Base-by-base conservation (phyloP, 331 rosid species). In the Quercus tomentella region DNA sequence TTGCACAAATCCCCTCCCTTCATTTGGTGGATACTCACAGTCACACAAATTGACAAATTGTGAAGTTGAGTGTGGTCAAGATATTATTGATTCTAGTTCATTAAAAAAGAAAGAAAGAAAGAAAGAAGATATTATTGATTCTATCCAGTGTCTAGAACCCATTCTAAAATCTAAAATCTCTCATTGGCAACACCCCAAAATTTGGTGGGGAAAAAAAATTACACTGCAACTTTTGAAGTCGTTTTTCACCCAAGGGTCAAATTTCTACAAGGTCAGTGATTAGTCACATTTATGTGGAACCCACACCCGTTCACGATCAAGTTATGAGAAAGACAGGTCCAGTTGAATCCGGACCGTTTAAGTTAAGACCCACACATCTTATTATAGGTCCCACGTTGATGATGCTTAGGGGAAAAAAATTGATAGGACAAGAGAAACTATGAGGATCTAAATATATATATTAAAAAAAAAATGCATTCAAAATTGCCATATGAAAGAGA, bases 271-370 rank as follows among this genome's bases (percentile, higher is more conserved):
- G 76, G 7, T 61, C 70, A 70, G 67, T 58, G 84, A 58, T 6
- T 76, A 55, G 85, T 82, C 85, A 57, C 55, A 31, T 68, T 77
- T 79, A 77, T 12, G 33, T 10, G 83, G 89, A 23, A 74, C 88
- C 81, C 21, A 4, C 68, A 56, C 57, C 79, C 69, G 74, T 3
- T 49, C 58, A 16, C 69, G 28, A 57, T n/a, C 28, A 6, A 57
- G 26, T 10, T 57, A 15, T 9, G 18, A 14, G 18, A 14, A 25
- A 10, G 68, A 25, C 18, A 12, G 4, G 35, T 26, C 35, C 33
- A 23, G 37, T 61, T 61, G 35, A 61, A 25, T 61, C 68, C 33
- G 20, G 28, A 12, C 68, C 16, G 35, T 10, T 16, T 16, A 12
- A 4, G 16, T 9, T 15, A 35, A 35, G 70, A 62, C 69, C 69